phyloP scores from a whole-genome alignment of 1,284 basidiomycete genomes.

The Leccinum pachyderme region DNA sequence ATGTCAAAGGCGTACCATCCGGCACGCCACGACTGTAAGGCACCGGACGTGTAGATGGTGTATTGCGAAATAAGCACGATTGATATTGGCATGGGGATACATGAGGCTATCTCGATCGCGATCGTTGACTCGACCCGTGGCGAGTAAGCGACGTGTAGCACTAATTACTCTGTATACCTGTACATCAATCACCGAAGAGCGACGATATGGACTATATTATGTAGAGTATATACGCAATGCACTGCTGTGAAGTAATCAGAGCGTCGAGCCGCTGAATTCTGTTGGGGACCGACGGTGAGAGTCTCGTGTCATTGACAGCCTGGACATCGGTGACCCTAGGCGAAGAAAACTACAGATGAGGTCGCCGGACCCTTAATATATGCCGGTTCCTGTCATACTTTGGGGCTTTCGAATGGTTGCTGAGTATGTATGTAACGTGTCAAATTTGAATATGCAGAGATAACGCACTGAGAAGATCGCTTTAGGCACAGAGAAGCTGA shows the following conservation, averaged over 20 bases:
- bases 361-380: neutral
- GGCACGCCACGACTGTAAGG: neutral
- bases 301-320: neutral
- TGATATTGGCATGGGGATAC: neutral
- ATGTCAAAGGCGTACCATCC: conserved; percentile 1
- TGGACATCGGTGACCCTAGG: neutral
- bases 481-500: neutral
- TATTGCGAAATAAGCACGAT: neutral
- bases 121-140: neutral
- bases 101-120: neutral
- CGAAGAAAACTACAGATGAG: neutral
- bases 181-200: neutral
- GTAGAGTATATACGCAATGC: neutral
- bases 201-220: neutral
- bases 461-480: neutral
- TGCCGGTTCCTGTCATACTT: neutral
- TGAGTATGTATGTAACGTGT: neutral
- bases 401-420: neutral
- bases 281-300: neutral
- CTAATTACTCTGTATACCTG: neutral
- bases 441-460: neutral
- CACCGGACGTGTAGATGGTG: neutral
- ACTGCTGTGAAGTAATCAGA: neutral
- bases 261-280: neutral
- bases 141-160: neutral